Conservation (phyloP, 106 monocot genomes). For the Gastrodia elata region DNA sequence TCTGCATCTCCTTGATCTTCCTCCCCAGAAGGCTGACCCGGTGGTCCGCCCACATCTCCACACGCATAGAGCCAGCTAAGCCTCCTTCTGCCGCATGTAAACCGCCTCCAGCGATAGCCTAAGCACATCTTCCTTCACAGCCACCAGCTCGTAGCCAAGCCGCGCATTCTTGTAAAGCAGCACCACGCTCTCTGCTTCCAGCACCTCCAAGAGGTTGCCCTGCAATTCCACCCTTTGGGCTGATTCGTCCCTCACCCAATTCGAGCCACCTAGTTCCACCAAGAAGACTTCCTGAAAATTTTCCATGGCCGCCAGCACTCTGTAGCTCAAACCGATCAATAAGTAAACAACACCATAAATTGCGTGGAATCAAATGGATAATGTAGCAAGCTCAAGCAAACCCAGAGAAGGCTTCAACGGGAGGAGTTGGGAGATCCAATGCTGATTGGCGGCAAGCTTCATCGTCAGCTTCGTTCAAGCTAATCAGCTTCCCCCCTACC, state of each 20-base stretch:
- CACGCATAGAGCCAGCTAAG: conserved; percentile 60
- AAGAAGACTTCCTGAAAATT: conserved; percentile 53
- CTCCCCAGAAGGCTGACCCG: conserved; percentile 65
- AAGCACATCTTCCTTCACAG: conserved; percentile 49
- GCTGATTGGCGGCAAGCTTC: too few relatives aligned
- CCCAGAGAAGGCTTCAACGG: too few relatives aligned
- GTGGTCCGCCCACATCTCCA: conserved; percentile 66
- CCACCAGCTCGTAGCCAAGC: conserved; percentile 42
- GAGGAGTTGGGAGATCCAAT: too few relatives aligned
- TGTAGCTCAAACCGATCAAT: too few relatives aligned
- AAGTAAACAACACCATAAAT: too few relatives aligned
- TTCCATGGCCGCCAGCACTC: conserved; percentile 37
- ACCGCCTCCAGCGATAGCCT: conserved; percentile 49
- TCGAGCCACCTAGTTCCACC: conserved; percentile 22
- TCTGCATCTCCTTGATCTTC: conserved; percentile 63
- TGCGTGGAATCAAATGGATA: too few relatives aligned
- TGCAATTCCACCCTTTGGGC: conserved; percentile 70
- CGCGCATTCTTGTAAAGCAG: conserved; percentile 78
- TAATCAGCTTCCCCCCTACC: too few relatives aligned
- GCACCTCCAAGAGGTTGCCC: conserved; percentile 68
- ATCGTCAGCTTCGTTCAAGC: too few relatives aligned
- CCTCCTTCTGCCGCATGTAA: conserved; percentile 54
- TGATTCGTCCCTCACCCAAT: conserved; percentile 30
- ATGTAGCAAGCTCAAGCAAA: too few relatives aligned
- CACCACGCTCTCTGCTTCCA: conserved; percentile 85